A percentile compares a stretch with the other conserved stretches of the same genome.
phyloP scores from a whole-genome alignment of 2,329 filamentous ascomycete species.

The Claviceps humidiphila region DNA sequence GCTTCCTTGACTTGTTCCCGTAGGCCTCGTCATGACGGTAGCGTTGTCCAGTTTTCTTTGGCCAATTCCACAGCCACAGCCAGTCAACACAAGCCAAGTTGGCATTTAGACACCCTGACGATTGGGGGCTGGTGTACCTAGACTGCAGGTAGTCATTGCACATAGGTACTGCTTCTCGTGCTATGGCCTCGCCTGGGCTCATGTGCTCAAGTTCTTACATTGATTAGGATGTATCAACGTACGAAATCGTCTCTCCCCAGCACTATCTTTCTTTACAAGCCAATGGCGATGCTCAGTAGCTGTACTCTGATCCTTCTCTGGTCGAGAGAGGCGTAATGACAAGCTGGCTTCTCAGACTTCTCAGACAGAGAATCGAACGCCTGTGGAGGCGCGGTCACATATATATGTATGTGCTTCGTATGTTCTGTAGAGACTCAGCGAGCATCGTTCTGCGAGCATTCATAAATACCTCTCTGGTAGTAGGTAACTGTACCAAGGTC shows the following conservation, averaged over 20 bases:
- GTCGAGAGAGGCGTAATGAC: neutral
- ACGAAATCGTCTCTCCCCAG: too few relatives aligned
- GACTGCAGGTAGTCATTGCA: too few relatives aligned
- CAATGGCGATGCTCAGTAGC: neutral
- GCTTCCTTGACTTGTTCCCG: neutral
- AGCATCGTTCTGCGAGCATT: neutral
- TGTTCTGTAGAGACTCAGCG: neutral
- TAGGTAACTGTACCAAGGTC: too few relatives aligned
- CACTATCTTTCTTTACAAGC: too few relatives aligned
- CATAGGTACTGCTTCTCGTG: too few relatives aligned
- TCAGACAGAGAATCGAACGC: neutral
- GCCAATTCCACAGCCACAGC: neutral
- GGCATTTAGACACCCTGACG: neutral
- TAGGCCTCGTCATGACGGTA: constrained; percentile 6
- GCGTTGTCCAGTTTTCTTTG: neutral
- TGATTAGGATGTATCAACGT: too few relatives aligned
- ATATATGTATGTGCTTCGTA: neutral
- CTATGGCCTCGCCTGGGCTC: too few relatives aligned
- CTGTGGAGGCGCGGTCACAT: neutral
- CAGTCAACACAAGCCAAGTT: neutral
- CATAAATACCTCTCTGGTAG: too few relatives aligned
- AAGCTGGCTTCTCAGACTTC: neutral
- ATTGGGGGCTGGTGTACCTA: neutral
- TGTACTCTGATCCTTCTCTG: neutral
- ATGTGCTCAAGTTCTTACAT: too few relatives aligned